Base-by-base conservation (phyloP, 2,329 filamentous ascomycete species). In the Thelonectria discophora region DNA sequence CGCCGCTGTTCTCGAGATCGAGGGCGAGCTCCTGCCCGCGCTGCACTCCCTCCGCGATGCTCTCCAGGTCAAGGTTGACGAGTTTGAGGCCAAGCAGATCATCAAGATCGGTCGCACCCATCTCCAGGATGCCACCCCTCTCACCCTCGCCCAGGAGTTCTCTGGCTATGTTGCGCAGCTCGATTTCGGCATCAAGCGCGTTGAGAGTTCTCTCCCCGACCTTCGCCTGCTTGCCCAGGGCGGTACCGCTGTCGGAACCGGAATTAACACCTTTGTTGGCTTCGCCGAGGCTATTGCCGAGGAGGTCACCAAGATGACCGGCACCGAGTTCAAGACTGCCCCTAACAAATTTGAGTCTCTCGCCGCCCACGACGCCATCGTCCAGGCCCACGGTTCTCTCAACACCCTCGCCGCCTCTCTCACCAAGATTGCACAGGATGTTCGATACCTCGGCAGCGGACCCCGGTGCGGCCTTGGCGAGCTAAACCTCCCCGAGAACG, bases 51-150 rank as follows among this genome's bases (percentile, higher is more conserved):
- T 99, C 58, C 90, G 93, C 66, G 85, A 90, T 65, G 93, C 93
- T 51, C 85, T 99, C 64, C 90, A 97, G 82, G 86, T 87, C 78
- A 98, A 98, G 87, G 89, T 92, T 43, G 89, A 96, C 73, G 87
- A 91, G 52, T 99, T 97, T 74, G 88, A 95, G 72, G 84, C 84
- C 71, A 88, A 87, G 82, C 88, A 92, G 73, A 94, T 99, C 75
- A 98, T 99, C 86, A 99, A 99, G 89, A 99, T 99, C 75, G 95
- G 95, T 70, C 90, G 95, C 72, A 99, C 95, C 58, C 95, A 99
- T 81, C 84, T 99, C 76, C 95, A 98, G 82, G 95, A 99, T 75
- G 95, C 95, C 64, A 99, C 95, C 3, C 95, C 95, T 45, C 82
- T 99, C 73, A 98, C 94, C 13, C 88, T 98, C 43, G 94, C 92